Percentiles rank a stretch among this genome's conserved stretches.
Evolutionary conservation across 345 rosid species (phyloP).

Genomic region (Citrus australasica): DNA sequence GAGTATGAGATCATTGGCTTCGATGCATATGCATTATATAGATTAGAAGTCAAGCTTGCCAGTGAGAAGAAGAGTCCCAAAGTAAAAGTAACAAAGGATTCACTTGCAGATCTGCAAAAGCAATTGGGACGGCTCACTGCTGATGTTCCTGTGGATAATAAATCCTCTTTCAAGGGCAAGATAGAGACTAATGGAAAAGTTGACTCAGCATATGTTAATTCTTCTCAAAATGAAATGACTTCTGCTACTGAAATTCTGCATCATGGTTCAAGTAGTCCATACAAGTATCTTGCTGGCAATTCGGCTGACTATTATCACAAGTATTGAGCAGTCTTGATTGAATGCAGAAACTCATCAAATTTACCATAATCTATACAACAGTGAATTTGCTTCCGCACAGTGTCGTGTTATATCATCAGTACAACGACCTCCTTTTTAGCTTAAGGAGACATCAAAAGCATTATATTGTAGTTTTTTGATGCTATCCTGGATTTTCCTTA

Average conservation of each 20-base stretch:
- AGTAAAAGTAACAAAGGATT: constrained; percentile 50
- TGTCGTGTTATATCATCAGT: not conserved
- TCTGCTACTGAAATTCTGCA: constrained; percentile 9
- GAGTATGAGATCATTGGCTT: constrained; percentile 58
- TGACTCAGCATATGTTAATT: constrained; percentile 11
- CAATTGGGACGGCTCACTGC: constrained; percentile 81
- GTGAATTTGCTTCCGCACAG: not conserved
- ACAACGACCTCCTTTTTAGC: not conserved
- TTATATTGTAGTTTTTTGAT: not conserved
- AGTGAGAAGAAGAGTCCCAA: constrained; percentile 65
- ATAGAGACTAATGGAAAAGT: constrained; percentile 20
- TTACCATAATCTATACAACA: not conserved
- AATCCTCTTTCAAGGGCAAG: constrained; percentile 35
- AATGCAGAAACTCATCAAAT: not conserved
- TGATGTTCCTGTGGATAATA: constrained; percentile 44
- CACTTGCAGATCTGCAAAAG: constrained; percentile 74
- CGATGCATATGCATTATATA: constrained; percentile 60
- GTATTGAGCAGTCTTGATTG: constrained; percentile 8
- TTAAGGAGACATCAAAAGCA: not conserved
- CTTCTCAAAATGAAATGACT: constrained; percentile 9
- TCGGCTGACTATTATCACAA: not conserved
- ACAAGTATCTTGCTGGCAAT: constrained; percentile 3
- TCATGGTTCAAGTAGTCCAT: constrained; percentile 7
- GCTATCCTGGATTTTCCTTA: not conserved
- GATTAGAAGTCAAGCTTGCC: constrained; percentile 59